These are phyloP conservation scores for Batkoa obscura DNA, from an alignment of 371 early-diverging fungal genomes.

Conservation along the genomic window DNA sequence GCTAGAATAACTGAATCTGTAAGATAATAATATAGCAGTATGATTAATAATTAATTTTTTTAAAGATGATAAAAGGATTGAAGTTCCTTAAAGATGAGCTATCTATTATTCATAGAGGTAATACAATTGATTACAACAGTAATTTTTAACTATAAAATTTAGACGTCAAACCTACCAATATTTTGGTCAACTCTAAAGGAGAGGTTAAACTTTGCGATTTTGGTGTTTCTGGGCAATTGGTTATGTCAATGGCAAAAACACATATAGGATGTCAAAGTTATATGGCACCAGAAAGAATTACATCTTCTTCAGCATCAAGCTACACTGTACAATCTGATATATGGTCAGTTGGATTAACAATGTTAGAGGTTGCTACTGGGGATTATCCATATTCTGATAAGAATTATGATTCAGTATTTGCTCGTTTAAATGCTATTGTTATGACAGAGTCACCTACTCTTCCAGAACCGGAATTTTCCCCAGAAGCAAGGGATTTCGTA, in stretches of 20 bases:
- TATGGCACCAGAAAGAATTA: conserved; percentile 81
- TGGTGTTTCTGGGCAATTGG: conserved; percentile 73
- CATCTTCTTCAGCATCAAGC: conserved; percentile 24
- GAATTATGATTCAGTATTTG: conserved; percentile 53
- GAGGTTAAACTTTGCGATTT: conserved; percentile 89
- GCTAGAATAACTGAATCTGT: conserved; percentile 34
- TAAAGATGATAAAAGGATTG: conserved; percentile 67
- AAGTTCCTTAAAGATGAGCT: conserved; percentile 75
- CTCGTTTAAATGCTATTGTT: conserved; percentile 73
- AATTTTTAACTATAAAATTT: background rate
- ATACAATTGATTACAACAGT: background rate
- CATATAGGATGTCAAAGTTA: conserved; percentile 87
- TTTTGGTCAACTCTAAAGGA: conserved; percentile 64
- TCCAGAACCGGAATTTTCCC: conserved; percentile 40
- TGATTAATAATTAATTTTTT: background rate
- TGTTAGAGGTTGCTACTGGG: conserved; percentile 79
- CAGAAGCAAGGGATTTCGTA: conserved; percentile 58
- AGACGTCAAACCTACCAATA: conserved; percentile 92
- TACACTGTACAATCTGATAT: conserved; percentile 69
- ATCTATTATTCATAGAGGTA: conserved; percentile 72
- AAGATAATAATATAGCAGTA: background rate
- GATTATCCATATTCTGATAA: conserved; percentile 54
- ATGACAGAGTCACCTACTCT: conserved; percentile 54
- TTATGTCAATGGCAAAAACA: conserved; percentile 78
- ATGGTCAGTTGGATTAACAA: conserved; percentile 83